phyloP scores from a whole-genome alignment of 495 filamentous ascomycete species.

The Chaetomidium leptoderma region DNA sequence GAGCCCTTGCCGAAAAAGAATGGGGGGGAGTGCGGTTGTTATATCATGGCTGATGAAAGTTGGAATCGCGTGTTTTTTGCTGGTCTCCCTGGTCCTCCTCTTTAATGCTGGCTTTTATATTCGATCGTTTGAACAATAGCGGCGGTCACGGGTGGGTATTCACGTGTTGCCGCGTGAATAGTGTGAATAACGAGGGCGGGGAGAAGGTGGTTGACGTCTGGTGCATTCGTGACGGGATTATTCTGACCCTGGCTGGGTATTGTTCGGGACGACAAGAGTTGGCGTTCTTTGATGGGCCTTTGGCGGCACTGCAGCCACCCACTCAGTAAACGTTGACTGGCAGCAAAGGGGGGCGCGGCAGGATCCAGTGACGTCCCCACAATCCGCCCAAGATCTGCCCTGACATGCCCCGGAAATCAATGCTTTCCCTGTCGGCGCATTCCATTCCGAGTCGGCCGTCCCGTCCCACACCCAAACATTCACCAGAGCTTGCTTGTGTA shows the following conservation, averaged over 20 bases:
- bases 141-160: neutral
- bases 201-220: neutral
- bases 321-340: no score
- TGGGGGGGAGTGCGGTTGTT: conserved; percentile 31
- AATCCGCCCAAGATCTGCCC: no score
- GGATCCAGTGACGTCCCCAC: no score
- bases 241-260: conserved; percentile 8
- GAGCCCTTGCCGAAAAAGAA: conserved; percentile 16
- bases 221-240: neutral
- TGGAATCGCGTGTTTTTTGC: neutral
- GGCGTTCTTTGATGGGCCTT: conserved; percentile 8
- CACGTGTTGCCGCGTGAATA: neutral
- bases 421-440: no score
- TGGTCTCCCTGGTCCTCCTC: neutral
- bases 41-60: conserved; percentile 23
- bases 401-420: no score
- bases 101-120: neutral
- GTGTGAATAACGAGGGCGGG: neutral
- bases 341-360: conserved; percentile 7
- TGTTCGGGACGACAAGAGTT: conserved; percentile 17
- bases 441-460: no score
- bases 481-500: no score
- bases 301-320: no score
- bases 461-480: no score
- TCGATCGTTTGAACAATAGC: neutral